A percentile compares a stretch with the other conserved stretches of the same genome.
These are phyloP conservation scores for Rostrohypoxylon terebratum DNA, from an alignment of 495 filamentous ascomycete species.

Conservation along the genomic window DNA sequence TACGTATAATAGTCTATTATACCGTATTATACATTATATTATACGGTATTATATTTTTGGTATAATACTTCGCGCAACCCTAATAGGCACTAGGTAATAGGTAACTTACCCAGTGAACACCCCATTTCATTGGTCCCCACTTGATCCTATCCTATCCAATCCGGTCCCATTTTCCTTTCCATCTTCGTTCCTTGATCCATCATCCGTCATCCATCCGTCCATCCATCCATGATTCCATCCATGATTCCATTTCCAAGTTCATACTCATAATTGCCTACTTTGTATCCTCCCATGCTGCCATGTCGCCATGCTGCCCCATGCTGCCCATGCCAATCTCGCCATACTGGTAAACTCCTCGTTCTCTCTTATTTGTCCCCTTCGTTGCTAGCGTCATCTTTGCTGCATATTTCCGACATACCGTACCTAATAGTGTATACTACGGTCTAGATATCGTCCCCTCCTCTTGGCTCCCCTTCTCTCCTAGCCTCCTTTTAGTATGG, in stretches of 20 bases:
- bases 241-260: background rate
- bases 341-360: background rate
- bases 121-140: constrained; percentile 4
- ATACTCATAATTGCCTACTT: too few species aligned
- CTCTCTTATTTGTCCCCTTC: background rate
- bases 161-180: background rate
- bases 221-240: background rate
- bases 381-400: background rate
- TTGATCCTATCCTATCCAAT: background rate
- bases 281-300: background rate
- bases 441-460: background rate
- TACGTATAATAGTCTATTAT: too few species aligned
- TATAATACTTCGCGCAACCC: too few species aligned
- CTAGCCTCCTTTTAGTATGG: background rate
- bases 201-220: background rate
- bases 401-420: too few species aligned
- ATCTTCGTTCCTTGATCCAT: background rate
- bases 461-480: background rate
- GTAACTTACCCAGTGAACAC: too few species aligned
- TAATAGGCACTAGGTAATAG: too few species aligned
- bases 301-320: background rate
- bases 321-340: background rate
- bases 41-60: too few species aligned
- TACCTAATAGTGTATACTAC: too few species aligned
- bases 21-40: too few species aligned